A percentile compares a stretch with the other conserved stretches of the same genome.
Conservation (phyloP, 2,329 filamentous ascomycete species). For the Aspergillus candidus region DNA sequence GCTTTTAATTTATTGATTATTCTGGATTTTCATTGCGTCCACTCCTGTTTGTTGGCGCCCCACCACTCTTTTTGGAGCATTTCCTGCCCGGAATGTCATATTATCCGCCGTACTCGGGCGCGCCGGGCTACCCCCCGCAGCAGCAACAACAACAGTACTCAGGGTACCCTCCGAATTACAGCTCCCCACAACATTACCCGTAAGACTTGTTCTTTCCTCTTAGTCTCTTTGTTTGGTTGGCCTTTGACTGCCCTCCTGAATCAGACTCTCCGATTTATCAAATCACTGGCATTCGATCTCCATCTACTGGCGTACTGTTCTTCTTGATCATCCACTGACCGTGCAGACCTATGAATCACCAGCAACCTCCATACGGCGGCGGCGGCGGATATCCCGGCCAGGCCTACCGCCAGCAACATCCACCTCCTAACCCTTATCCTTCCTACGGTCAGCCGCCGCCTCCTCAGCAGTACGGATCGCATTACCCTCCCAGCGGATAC, state of each 20-base stretch:
- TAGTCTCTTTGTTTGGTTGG: slow-evolving; percentile 5
- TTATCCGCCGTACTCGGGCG: slow-evolving; percentile 55
- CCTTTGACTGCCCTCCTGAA: too few relatives aligned
- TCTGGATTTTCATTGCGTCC: slow-evolving; percentile 4
- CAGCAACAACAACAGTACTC: slow-evolving; percentile 23
- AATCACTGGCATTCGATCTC: too few relatives aligned
- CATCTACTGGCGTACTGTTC: neutral
- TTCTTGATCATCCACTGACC: slow-evolving; percentile 5
- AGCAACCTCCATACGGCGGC: slow-evolving; percentile 27
- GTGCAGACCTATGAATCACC: slow-evolving; percentile 29
- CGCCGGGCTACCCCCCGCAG: slow-evolving; percentile 51
- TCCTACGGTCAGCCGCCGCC: slow-evolving; percentile 41
- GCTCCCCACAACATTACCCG: slow-evolving; percentile 35
- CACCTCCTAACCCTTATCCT: slow-evolving; percentile 33
- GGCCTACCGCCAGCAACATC: slow-evolving; percentile 38
- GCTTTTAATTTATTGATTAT: neutral
- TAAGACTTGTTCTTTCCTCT: slow-evolving; percentile 22
- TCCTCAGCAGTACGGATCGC: slow-evolving; percentile 28
- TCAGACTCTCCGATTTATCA: too few relatives aligned
- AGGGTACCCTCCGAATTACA: slow-evolving; percentile 29
- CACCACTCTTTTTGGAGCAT: slow-evolving; percentile 7
- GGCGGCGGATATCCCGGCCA: slow-evolving; percentile 34
- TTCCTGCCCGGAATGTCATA: slow-evolving; percentile 50
- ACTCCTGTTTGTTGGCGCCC: slow-evolving; percentile 2
- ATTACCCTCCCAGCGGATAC: slow-evolving; percentile 30